Evolutionary conservation across 208 protist genomes (phyloP).

Genomic region (Trypanosoma mega): DNA sequence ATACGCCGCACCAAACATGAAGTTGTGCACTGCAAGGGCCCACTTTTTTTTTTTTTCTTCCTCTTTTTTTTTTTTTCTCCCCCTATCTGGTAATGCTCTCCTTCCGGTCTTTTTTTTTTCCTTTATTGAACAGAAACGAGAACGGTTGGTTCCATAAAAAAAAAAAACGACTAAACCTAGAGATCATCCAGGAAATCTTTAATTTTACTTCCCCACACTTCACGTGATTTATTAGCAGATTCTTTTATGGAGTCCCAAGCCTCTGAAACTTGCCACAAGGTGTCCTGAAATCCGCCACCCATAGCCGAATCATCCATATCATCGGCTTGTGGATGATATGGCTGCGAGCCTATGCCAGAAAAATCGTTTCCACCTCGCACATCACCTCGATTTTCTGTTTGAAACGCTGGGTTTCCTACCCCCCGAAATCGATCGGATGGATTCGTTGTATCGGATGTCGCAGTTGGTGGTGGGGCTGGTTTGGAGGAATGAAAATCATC

Average conservation of each 20-base stretch:
- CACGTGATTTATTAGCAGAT: constrained; percentile 35
- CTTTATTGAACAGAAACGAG: neutral
- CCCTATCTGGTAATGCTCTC: neutral
- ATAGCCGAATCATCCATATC: constrained; percentile 3
- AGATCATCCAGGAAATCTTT: constrained; percentile 69
- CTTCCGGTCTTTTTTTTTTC: neutral
- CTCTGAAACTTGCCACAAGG: constrained; percentile 59
- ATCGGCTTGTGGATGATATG: constrained; percentile 39
- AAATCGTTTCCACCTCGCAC: constrained; percentile 55
- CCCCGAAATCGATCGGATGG: constrained; percentile 17
- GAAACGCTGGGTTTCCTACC: constrained; percentile 21
- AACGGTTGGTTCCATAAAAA: neutral
- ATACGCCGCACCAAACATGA: no score
- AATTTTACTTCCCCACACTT: constrained; percentile 44
- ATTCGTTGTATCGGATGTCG: constrained; percentile 4
- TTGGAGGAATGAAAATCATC: neutral
- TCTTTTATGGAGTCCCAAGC: constrained; percentile 49
- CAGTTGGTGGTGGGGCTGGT: neutral
- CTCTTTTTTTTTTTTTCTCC: neutral
- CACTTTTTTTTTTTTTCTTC: constrained; percentile 1
- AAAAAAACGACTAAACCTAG: constrained; percentile 14
- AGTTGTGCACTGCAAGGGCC: no score
- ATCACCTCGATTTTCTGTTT: neutral
- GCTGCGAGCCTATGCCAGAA: constrained; percentile 55
- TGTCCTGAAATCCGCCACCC: constrained; percentile 33